Base-by-base conservation (phyloP, 164 flowering plant genomes). In the Dillenia turbinata region DNA sequence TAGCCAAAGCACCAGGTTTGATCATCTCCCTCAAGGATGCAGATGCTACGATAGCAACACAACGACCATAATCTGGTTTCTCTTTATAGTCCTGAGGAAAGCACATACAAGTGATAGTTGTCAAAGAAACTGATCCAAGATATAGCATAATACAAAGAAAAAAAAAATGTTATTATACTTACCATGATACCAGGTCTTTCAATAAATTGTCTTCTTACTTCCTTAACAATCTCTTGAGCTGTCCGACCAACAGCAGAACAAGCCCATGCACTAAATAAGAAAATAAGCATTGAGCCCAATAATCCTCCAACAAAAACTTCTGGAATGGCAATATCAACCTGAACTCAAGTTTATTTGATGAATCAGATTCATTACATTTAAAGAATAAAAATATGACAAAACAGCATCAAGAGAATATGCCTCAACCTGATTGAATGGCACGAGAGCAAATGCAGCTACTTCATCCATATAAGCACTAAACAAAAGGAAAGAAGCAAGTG, bases 131-230 rank as follows among this genome's bases (percentile, higher is more conserved):
- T 7, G 8, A 52, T 44, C 6, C 7, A 0, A 4, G 17, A 15
- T 13, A 15, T 16, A 14, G 40, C 43, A 47, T 13, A 24, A 11
- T 49, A 47, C 9, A 12, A 9, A 4, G 19, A n/a, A 43, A 8
- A 44, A 13, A 1, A 17, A 13, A 63, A 17, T 7, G n/a, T 26
- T 14, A 53, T 33, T 33, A 19, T 40, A 76, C 87, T 67, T 59
- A 89, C 99, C 99, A 95, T 95, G 69, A 95, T 95, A 46, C 99
- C 99, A 11, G 99, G 97, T 73, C 99, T 84, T 79, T 94, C 99
- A 74, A 89, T 84, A 68, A 94, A 94, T 71, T 91, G 99, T 67
- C 97, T 88, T 70, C 97, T 80, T 47, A 94, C 99, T 88, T 94
- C 99, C 62, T 88, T 91, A 10, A 91, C 97, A 58, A 94, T 96